Percentiles rank a stretch among this genome's conserved stretches.
phyloP scores from a whole-genome alignment of 1,284 basidiomycete genomes.

The Ceratobasidium sp. region DNA sequence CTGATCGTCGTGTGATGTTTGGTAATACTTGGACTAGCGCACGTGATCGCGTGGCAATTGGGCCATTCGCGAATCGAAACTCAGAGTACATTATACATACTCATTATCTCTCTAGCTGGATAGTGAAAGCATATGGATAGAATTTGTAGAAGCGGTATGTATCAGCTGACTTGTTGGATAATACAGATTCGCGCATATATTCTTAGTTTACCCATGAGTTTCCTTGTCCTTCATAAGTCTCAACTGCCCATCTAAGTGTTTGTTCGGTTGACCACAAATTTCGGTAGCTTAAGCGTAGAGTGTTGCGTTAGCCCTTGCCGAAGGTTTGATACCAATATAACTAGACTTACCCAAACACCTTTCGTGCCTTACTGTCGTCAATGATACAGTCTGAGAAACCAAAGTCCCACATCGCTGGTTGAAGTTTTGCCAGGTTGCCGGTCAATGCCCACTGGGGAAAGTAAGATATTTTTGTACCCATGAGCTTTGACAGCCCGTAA shows the following conservation, averaged over 20 bases:
- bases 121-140: background rate
- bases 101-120: no score
- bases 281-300: background rate
- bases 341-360: conserved; percentile 16
- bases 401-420: conserved; percentile 27
- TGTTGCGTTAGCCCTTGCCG: background rate
- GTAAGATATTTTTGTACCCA: background rate
- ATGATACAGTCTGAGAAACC: background rate
- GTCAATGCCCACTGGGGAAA: conserved; percentile 16
- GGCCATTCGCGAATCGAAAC: no score
- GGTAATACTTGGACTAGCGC: conserved; percentile 1
- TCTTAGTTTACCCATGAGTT: background rate
- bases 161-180: no score
- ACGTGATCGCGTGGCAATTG: conserved; percentile 15
- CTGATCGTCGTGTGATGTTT: conserved; percentile 3
- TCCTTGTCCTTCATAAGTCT: conserved; percentile 1
- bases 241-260: conserved; percentile 26
- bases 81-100: no score
- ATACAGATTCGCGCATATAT: background rate
- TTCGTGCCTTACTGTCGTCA: conserved; percentile 16
- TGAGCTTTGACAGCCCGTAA: background rate
- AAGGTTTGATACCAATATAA: background rate
- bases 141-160: no score
- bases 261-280: conserved; percentile 31
- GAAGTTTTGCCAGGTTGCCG: background rate